Evolutionary conservation across 768 basidiomycete genomes (phyloP).

Genomic region (Russula sp.): DNA sequence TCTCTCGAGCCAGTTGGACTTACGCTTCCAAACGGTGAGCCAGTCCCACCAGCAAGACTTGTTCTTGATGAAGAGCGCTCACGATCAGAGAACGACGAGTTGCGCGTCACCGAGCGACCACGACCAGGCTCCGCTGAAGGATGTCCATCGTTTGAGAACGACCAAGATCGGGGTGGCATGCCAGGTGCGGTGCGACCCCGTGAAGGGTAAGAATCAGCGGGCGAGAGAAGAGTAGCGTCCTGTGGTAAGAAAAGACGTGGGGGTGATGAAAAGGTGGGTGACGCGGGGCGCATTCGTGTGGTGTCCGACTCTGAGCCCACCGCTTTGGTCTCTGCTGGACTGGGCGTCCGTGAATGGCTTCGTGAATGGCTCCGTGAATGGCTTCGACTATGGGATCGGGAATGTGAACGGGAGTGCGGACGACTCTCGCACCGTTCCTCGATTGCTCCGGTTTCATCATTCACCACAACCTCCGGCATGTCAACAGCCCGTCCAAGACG

Average conservation of each 20-base stretch:
- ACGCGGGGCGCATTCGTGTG: constrained; percentile 14
- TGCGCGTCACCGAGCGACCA: constrained; percentile 55
- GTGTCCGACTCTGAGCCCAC: constrained; percentile 22
- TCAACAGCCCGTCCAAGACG: constrained; percentile 23
- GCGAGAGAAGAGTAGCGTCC: constrained; percentile 31
- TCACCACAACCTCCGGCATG: constrained; percentile 31
- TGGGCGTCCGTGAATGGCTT: constrained; percentile 30
- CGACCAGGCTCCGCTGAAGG: constrained; percentile 36
- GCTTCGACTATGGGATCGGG: constrained; percentile 25
- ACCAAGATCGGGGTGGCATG: constrained; percentile 31
- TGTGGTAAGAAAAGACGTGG: constrained; percentile 27
- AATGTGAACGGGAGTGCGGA: constrained; percentile 22
- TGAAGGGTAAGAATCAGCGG: constrained; percentile 29
- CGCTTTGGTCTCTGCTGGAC: constrained; percentile 24
- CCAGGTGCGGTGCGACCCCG: constrained; percentile 31
- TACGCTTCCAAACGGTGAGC: constrained; percentile 39
- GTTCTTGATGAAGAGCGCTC: constrained; percentile 43
- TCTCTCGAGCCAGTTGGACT: constrained; percentile 38
- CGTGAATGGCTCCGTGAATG: constrained; percentile 24
- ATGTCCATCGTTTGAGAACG: constrained; percentile 33
- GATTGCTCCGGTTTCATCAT: constrained; percentile 26
- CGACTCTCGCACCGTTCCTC: constrained; percentile 25
- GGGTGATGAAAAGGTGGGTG: constrained; percentile 10
- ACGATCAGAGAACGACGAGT: constrained; percentile 52
- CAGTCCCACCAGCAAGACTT: constrained; percentile 34